Percentiles rank a stretch among this genome's conserved stretches.
Conservation (phyloP, 2,329 filamentous ascomycete species). For the Pezicula carpinea region DNA sequence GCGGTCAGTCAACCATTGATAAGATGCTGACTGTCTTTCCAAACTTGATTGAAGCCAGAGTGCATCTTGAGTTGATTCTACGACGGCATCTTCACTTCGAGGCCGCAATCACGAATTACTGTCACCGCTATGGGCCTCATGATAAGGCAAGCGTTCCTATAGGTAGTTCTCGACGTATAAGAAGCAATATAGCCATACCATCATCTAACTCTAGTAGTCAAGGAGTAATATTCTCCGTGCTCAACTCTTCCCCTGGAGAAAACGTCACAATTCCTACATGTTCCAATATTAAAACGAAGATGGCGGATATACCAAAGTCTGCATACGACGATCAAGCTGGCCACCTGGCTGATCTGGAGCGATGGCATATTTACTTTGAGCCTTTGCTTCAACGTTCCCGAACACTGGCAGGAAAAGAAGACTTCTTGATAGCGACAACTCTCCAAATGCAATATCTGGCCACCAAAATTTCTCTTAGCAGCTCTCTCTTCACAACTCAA, state of each 20-base stretch:
- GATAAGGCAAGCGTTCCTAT: neutral
- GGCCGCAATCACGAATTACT: neutral
- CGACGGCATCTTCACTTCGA: conserved; percentile 1
- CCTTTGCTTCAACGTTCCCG: neutral
- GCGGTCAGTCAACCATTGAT: neutral
- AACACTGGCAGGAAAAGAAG: neutral
- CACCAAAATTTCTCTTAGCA: neutral
- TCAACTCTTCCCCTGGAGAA: neutral
- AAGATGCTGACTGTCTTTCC: conserved; percentile 5
- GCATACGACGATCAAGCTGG: neutral
- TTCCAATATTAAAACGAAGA: neutral
- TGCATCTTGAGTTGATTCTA: conserved; percentile 3
- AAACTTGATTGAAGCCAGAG: neutral
- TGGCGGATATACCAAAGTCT: neutral
- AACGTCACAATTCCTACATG: neutral
- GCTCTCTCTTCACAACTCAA: neutral
- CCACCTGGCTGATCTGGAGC: neutral
- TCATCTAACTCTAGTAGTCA: neutral
- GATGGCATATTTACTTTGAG: neutral
- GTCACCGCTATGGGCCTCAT: neutral
- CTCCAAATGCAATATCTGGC: neutral
- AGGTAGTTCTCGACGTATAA: no score
- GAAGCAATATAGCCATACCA: neutral
- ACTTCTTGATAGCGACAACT: neutral
- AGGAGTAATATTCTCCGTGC: neutral